phyloP scores from a whole-genome alignment of 768 basidiomycete genomes.

The Sporobolomyces pararoseus region DNA sequence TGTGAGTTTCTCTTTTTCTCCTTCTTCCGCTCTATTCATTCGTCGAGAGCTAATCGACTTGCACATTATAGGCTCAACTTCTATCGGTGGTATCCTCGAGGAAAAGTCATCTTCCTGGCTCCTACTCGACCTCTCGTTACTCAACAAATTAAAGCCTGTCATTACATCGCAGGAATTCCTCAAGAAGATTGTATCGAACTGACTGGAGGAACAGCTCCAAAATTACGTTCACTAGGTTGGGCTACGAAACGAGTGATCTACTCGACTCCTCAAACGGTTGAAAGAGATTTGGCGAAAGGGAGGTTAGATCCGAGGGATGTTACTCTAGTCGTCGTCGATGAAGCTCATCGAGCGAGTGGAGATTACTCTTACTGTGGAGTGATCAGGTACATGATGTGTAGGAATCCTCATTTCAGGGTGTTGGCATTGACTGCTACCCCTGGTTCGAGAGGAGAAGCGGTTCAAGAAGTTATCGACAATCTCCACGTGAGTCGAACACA shows the following conservation, averaged over 20 bases:
- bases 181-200: constrained; percentile 78
- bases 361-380: constrained; percentile 62
- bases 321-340: constrained; percentile 81
- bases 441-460: constrained; percentile 74
- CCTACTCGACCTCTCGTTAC: constrained; percentile 94
- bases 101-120: constrained; percentile 89
- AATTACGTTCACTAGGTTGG: constrained; percentile 56
- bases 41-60: constrained; percentile 28
- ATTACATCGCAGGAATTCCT: constrained; percentile 87
- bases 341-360: constrained; percentile 85
- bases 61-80: constrained; percentile 39
- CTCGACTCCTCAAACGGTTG: constrained; percentile 65
- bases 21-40: constrained; percentile 64
- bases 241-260: constrained; percentile 45
- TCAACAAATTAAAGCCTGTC: constrained; percentile 91
- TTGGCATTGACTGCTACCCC: constrained; percentile 95
- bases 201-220: constrained; percentile 66
- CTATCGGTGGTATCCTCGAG: constrained; percentile 87
- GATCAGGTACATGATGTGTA: constrained; percentile 83
- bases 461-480: constrained; percentile 84
- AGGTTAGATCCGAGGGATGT: constrained; percentile 75
- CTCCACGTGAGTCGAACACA: constrained; percentile 64
- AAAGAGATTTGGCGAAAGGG: constrained; percentile 73
- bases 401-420: constrained; percentile 87
- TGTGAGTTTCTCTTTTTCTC: constrained; percentile 52